phyloP scores from a whole-genome alignment of 2,329 filamentous ascomycete species.

The Nigrospora osmanthi region DNA sequence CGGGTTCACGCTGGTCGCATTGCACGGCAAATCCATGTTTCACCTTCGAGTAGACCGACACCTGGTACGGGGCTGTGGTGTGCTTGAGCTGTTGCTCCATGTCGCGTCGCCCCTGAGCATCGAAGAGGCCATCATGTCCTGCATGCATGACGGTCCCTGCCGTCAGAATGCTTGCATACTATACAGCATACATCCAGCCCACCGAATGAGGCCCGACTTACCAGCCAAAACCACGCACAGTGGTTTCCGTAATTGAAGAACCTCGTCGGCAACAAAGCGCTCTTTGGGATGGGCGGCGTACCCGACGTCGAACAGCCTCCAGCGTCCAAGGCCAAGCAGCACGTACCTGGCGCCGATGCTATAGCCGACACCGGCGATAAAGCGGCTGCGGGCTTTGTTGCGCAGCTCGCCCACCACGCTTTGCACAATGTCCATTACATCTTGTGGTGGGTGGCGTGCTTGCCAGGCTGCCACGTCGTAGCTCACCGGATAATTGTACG shows the following conservation, averaged over 20 bases:
- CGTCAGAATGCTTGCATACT: too few relatives aligned
- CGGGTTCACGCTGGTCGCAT: slow-evolving; percentile 46
- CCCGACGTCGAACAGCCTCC: slow-evolving; percentile 35
- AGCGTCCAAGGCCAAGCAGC: slow-evolving; percentile 26
- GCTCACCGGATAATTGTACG: slow-evolving; percentile 29
- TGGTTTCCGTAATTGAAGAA: slow-evolving; percentile 34
- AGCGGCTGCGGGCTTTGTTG: slow-evolving; percentile 19
- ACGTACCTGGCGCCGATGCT: slow-evolving; percentile 35
- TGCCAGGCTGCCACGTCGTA: slow-evolving; percentile 9
- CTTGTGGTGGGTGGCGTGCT: slow-evolving; percentile 17
- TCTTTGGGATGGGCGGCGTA: slow-evolving; percentile 37
- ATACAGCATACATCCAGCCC: too few relatives aligned
- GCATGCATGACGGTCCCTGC: neutral
- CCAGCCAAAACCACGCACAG: slow-evolving; percentile 40
- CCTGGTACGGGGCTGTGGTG: slow-evolving; percentile 56
- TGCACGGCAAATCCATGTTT: slow-evolving; percentile 67
- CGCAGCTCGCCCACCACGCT: slow-evolving; percentile 22
- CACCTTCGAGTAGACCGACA: slow-evolving; percentile 63
- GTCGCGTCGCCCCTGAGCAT: slow-evolving; percentile 49
- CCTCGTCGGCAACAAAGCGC: slow-evolving; percentile 36
- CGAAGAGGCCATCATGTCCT: slow-evolving; percentile 47
- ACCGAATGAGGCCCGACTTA: slow-evolving; percentile 8
- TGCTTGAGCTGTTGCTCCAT: slow-evolving; percentile 51
- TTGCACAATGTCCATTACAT: slow-evolving; percentile 23
- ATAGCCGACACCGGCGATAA: slow-evolving; percentile 32